phyloP scores from a whole-genome alignment of 2,329 filamentous ascomycete genomes.

The Didymella arachidicola region DNA sequence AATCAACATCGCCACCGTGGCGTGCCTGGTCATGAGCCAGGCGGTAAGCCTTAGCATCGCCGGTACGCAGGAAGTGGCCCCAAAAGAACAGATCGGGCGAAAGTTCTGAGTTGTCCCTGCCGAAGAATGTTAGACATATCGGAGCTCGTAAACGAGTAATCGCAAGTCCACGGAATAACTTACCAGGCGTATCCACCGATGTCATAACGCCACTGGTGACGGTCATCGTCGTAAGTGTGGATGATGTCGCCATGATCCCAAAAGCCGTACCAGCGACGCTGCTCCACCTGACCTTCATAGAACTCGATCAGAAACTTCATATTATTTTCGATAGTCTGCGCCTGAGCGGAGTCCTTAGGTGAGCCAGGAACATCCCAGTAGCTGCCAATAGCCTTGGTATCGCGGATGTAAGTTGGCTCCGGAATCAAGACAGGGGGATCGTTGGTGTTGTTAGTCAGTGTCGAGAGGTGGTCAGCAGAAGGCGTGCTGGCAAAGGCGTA shows the following conservation, averaged over 20 bases:
- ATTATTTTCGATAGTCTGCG: slow-evolving; percentile 57
- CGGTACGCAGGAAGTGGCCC: slow-evolving; percentile 68
- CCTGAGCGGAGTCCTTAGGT: slow-evolving; percentile 39
- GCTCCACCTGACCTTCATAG: slow-evolving; percentile 64
- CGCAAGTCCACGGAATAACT: no score
- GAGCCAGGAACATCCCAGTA: slow-evolving; percentile 61
- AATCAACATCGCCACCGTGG: slow-evolving; percentile 68
- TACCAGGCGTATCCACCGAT: slow-evolving; percentile 61
- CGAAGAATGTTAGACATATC: slow-evolving; percentile 41
- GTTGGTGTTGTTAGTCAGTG: slow-evolving; percentile 57
- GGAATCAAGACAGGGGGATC: slow-evolving; percentile 62
- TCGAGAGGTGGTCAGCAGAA: slow-evolving; percentile 55
- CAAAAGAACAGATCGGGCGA: slow-evolving; percentile 70
- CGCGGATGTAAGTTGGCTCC: slow-evolving; percentile 58
- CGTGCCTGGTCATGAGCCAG: slow-evolving; percentile 66
- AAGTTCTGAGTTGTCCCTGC: slow-evolving; percentile 71
- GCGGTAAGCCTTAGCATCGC: slow-evolving; percentile 64
- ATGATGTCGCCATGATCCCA: slow-evolving; percentile 69
- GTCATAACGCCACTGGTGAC: slow-evolving; percentile 69
- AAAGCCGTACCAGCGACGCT: slow-evolving; percentile 70
- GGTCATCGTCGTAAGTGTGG: slow-evolving; percentile 67
- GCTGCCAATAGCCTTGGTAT: slow-evolving; percentile 62
- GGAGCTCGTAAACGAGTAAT: no score
- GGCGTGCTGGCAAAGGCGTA: slow-evolving; percentile 63
- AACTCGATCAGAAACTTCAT: slow-evolving; percentile 65